A percentile compares a stretch with the other conserved stretches of the same genome.
Conservation (phyloP, 208 protist species). For the Trypanosoma brucei region DNA sequence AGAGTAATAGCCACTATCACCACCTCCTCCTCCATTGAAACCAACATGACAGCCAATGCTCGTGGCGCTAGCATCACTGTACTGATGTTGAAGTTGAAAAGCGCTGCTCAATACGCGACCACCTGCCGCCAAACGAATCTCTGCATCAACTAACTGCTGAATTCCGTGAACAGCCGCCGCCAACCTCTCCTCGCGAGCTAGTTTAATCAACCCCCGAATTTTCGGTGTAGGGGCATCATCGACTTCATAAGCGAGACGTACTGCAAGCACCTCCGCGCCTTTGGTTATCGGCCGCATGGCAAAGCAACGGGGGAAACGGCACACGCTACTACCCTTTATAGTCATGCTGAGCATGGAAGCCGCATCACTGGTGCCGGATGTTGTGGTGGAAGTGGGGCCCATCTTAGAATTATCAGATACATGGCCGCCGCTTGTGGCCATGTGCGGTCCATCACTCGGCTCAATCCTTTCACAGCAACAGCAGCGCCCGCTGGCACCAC, state of each 20-base stretch:
- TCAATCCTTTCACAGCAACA: slow-evolving; percentile 17
- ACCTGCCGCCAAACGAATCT: slow-evolving; percentile 28
- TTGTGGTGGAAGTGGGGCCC: too few relatives aligned
- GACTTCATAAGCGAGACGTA: slow-evolving; percentile 55
- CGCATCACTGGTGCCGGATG: too few relatives aligned
- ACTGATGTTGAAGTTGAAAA: slow-evolving; percentile 14
- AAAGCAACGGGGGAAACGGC: slow-evolving; percentile 76
- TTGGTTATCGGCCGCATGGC: slow-evolving; percentile 70
- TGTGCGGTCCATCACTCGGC: too few relatives aligned
- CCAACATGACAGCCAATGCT: too few relatives aligned
- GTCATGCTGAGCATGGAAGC: too few relatives aligned
- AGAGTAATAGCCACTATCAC: background rate
- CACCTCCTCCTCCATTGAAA: background rate
- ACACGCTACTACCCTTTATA: slow-evolving; percentile 24
- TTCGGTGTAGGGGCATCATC: slow-evolving; percentile 44
- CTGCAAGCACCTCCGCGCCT: slow-evolving; percentile 62
- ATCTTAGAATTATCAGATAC: too few relatives aligned
- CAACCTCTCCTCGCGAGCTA: slow-evolving; percentile 47
- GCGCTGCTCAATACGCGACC: slow-evolving; percentile 29
- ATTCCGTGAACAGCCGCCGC: slow-evolving; percentile 55
- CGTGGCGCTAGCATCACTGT: background rate
- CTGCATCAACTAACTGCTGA: slow-evolving; percentile 31
- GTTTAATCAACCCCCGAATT: slow-evolving; percentile 39
- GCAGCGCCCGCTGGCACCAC: slow-evolving; percentile 71
- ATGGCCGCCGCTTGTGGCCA: too few relatives aligned